Evolutionary conservation across 148 eudicot species (phyloP), one percentile per base, ranked within the genome.

Genomic region (Heliosperma pusillum): DNA sequence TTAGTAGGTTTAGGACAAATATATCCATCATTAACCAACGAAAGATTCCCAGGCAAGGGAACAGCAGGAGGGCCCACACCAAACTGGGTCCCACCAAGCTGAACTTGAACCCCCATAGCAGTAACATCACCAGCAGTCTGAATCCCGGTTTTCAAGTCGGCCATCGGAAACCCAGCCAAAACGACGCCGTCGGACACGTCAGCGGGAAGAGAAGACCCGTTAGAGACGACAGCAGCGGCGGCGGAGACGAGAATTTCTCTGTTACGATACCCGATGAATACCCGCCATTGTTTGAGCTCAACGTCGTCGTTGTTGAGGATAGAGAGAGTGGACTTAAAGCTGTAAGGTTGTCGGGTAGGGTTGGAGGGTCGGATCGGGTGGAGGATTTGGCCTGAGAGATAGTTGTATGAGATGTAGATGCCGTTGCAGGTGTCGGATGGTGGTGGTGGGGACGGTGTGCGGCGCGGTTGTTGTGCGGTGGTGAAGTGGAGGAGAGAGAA

Each of bases 61-160:
- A 84, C 80, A 11, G 17, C 68, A 2, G 90, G 91, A 7, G 81
- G 66, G 6, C 61, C 79, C 40, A 86, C 88, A 0, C 98, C 98
- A 17, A 87, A 93, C 77, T 93, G 91, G 4, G 93, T 90, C 22
- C 98, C 98, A 27, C 82, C 77, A 80, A 90, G 78, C 79, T 79
- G 57, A 15, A 78, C 76, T 11, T 2, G 19, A 27, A 85, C 88
- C 0, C 79, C 69, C 88, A 85, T 89, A 78, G 83, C 88, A 1
- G 52, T 79, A 36, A 56, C 2, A 40, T 90, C 89, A 0, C 96
- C 98, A 0, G 96, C 98, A 0, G 98, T 93, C 59, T 86, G 79
- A 33, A 85, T 86, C 4, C 80, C 96, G 0, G 96, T 83, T 66
- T 83, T 79, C 0, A 90, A 86, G 57, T 93, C 90, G 3, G 66